A percentile compares a stretch with the other conserved stretches of the same genome.
Evolutionary conservation across 2,329 filamentous ascomycete species (phyloP).

Genomic region (Tolypocladium cylindrosporum): DNA sequence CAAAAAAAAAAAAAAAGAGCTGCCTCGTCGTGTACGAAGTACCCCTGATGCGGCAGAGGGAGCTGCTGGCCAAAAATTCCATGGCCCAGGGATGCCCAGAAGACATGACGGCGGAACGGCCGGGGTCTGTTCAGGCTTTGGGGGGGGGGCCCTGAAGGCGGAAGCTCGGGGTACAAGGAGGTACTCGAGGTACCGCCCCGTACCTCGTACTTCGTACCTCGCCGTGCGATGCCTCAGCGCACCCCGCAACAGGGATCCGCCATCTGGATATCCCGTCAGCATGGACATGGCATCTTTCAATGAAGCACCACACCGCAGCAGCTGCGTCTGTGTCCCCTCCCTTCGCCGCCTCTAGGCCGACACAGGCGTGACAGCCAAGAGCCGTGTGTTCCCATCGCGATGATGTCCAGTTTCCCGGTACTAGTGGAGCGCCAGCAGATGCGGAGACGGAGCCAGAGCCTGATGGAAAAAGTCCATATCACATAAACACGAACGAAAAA

Average conservation of each 20-base stretch:
- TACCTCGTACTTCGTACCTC: neutral
- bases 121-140: neutral
- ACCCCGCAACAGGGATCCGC: constrained; percentile 8
- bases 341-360: neutral
- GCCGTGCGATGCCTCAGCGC: neutral
- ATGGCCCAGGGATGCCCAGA: neutral
- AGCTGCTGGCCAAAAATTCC: neutral
- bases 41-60: neutral
- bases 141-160: neutral
- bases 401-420: neutral
- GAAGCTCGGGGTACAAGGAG: neutral
- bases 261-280: constrained; percentile 8
- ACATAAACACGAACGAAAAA: neutral
- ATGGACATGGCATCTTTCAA: neutral
- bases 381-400: neutral
- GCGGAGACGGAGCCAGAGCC: neutral
- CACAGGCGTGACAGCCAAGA: neutral
- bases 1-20: no score
- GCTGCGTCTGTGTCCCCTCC: neutral
- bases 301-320: neutral
- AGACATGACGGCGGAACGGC: neutral
- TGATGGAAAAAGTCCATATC: no score
- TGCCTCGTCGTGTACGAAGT: neutral
- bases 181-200: neutral
- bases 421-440: neutral